Evolutionary conservation across 78 protist genomes (phyloP).

Genomic region (Monosiga brevicollis): DNA sequence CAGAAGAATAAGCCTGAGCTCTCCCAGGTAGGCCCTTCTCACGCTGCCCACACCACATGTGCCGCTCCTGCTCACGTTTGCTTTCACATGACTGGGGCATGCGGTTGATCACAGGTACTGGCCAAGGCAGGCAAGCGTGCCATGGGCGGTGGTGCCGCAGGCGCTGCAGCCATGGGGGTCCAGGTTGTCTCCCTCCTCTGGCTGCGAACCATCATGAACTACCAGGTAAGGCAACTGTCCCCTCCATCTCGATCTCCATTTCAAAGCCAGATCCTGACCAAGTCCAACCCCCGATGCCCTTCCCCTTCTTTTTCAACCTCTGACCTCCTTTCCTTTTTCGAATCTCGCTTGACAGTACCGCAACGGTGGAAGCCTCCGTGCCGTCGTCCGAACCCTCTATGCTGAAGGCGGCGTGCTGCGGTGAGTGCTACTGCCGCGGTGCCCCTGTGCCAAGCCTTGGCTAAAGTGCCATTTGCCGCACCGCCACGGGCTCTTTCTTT

Average conservation of each 20-base stretch:
- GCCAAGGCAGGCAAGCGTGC: conserved; percentile 42
- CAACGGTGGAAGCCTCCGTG: conserved; percentile 18
- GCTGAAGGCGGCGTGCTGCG: conserved; percentile 72
- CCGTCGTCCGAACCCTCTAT: conserved; percentile 25
- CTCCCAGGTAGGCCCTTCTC: too few relatives aligned
- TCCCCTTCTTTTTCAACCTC: background rate
- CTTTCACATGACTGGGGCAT: too few relatives aligned
- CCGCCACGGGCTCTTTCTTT: too few relatives aligned
- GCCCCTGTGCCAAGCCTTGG: too few relatives aligned
- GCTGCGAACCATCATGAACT: conserved; percentile 63
- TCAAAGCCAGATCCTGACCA: background rate
- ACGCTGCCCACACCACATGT: too few relatives aligned
- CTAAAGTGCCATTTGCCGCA: too few relatives aligned
- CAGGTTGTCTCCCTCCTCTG: conserved; percentile 45
- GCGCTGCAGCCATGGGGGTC: conserved; percentile 58
- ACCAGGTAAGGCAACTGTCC: conserved; percentile 1
- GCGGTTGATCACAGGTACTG: conserved; percentile 10
- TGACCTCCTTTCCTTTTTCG: background rate
- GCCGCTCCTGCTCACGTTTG: too few relatives aligned
- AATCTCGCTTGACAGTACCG: background rate
- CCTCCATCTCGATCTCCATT: background rate
- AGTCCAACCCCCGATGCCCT: background rate
- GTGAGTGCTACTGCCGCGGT: too few relatives aligned
- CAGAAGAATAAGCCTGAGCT: too few relatives aligned
- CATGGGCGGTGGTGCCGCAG: conserved; percentile 58